Evolutionary conservation across 2,329 filamentous ascomycete species (phyloP).

Genomic region (Cucurbitaria berberidis): DNA sequence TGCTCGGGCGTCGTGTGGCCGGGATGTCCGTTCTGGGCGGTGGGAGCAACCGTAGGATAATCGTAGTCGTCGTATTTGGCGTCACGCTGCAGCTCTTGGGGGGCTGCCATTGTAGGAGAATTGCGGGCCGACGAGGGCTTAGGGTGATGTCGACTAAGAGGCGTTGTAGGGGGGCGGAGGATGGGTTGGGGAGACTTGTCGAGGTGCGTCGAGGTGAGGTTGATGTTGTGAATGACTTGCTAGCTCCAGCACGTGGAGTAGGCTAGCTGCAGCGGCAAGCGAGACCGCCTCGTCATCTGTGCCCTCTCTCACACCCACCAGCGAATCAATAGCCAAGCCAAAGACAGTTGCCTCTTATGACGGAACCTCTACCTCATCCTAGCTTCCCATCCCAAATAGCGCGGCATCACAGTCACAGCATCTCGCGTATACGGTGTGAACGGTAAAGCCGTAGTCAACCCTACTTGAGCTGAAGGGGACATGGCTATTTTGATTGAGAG

Average conservation of each 20-base stretch:
- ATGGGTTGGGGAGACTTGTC: conserved; percentile 16
- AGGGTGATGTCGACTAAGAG: background rate
- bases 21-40: conserved; percentile 76
- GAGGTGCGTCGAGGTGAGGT: conserved; percentile 27
- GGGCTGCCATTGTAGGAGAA: conserved; percentile 39
- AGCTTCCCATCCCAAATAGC: background rate
- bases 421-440: conserved; percentile 10
- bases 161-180: background rate
- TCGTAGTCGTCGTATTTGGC: conserved; percentile 97
- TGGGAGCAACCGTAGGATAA: conserved; percentile 79
- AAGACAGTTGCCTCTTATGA: conserved; percentile 20
- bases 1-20: conserved; percentile 86
- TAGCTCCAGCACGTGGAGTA: conserved; percentile 38
- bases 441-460: conserved; percentile 26
- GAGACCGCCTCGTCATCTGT: conserved; percentile 23
- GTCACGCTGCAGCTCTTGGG: conserved; percentile 62
- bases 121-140: background rate
- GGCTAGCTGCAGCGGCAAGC: conserved; percentile 20
- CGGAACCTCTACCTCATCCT: too few relatives aligned
- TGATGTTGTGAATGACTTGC: conserved; percentile 37
- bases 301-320: background rate
- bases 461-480: conserved; percentile 24
- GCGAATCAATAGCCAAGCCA: conserved; percentile 11
- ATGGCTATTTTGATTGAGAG: conserved; percentile 32
- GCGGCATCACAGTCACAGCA: conserved; percentile 4